phyloP scores from a whole-genome alignment of 2,329 filamentous ascomycete species.

The Aspergillus tanneri region DNA sequence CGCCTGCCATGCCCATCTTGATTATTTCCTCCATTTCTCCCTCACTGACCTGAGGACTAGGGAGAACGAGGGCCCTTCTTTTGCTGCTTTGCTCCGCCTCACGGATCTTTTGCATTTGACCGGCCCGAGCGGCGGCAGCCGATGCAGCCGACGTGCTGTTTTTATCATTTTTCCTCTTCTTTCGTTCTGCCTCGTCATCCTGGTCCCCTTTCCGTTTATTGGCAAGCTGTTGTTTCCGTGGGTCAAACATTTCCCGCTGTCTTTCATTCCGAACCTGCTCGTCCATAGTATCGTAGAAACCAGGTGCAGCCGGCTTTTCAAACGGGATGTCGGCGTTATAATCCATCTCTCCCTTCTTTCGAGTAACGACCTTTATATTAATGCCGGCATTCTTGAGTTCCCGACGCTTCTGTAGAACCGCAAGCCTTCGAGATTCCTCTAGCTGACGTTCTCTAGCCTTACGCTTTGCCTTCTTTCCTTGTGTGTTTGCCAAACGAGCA shows the following conservation, averaged over 20 bases:
- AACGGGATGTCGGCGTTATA: slow-evolving; percentile 99
- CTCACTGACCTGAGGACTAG: slow-evolving; percentile 88
- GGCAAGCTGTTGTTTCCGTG: slow-evolving; percentile 82
- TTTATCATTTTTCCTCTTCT: slow-evolving; percentile 87
- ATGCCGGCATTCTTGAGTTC: slow-evolving; percentile 97
- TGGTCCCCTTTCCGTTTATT: slow-evolving; percentile 92
- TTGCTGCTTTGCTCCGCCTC: slow-evolving; percentile 98
- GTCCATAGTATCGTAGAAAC: slow-evolving; percentile 90
- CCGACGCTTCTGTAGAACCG: slow-evolving; percentile 87
- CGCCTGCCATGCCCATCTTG: slow-evolving; percentile 95
- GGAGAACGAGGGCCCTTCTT: slow-evolving; percentile 76
- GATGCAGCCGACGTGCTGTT: slow-evolving; percentile 72
- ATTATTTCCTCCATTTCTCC: slow-evolving; percentile 94
- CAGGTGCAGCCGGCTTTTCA: slow-evolving; percentile 81
- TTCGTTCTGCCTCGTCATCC: slow-evolving; percentile 75
- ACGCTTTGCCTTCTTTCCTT: slow-evolving; percentile 97
- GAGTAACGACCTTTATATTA: slow-evolving; percentile 90
- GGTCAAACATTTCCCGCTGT: slow-evolving; percentile 82
- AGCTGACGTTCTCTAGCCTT: slow-evolving; percentile 95
- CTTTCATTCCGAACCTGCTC: slow-evolving; percentile 79
- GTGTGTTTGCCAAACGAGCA: slow-evolving; percentile 92
- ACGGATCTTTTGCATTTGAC: slow-evolving; percentile 88
- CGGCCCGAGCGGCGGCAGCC: slow-evolving; percentile 87
- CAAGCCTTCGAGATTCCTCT: slow-evolving; percentile 87
- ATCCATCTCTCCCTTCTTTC: slow-evolving; percentile 97